Percentiles rank a stretch among this genome's conserved stretches.
Evolutionary conservation across 208 protist genomes (phyloP).

Genomic region (Zelonia costaricensis): DNA sequence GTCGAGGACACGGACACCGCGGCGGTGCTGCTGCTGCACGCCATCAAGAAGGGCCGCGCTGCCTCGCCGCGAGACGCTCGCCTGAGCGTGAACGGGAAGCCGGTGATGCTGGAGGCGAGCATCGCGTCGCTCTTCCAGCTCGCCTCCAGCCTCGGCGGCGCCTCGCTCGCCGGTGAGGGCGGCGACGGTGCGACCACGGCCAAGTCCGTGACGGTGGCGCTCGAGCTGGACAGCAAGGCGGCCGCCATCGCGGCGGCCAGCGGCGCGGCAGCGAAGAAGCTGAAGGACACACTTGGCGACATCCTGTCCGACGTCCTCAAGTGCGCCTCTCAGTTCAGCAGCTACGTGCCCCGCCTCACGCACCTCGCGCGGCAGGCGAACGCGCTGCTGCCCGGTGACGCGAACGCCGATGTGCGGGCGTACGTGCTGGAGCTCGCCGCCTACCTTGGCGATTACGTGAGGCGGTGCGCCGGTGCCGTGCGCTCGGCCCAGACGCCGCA

Average conservation of each 20-base stretch:
- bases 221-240: conserved; percentile 17
- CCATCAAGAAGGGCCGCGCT: conserved; percentile 39
- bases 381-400: conserved; percentile 3
- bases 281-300: conserved; percentile 27
- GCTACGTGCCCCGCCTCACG: conserved; percentile 38
- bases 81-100: conserved; percentile 22
- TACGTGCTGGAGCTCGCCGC: conserved; percentile 34
- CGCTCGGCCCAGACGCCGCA: conserved; percentile 22
- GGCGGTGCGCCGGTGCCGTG: conserved; percentile 29
- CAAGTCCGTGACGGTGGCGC: conserved; percentile 15
- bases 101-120: conserved; percentile 9
- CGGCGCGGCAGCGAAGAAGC: background rate
- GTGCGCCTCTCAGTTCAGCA: conserved; percentile 47
- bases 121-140: conserved; percentile 26
- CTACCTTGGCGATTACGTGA: conserved; percentile 42
- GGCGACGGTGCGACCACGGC: conserved; percentile 12
- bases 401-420: conserved; percentile 8
- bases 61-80: conserved; percentile 25
- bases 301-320: conserved; percentile 37
- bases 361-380: conserved; percentile 39
- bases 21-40: conserved; percentile 36
- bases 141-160: conserved; percentile 12
- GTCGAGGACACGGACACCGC: conserved; percentile 41
- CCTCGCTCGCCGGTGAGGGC: background rate
- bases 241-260: conserved; percentile 8